These are phyloP conservation scores for Mesostigma viride DNA, from an alignment of 139 green algal genomes.

Conservation along the genomic window DNA sequence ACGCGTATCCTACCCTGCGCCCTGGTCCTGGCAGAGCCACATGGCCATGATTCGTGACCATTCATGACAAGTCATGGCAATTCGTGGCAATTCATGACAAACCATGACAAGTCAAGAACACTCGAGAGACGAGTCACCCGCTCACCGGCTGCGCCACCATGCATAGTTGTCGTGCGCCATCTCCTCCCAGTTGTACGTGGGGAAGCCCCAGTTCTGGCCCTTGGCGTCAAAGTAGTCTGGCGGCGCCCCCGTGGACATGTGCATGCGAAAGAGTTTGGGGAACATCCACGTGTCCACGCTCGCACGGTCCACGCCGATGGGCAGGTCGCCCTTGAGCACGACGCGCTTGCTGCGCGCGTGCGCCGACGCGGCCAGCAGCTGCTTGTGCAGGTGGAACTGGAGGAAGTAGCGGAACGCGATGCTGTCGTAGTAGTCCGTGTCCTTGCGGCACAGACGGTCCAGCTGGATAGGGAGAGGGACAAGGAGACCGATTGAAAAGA, in stretches of 20 bases:
- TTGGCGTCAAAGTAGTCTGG: slow-evolving; percentile 78
- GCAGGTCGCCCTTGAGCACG: slow-evolving; percentile 89
- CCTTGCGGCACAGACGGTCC: slow-evolving; percentile 41
- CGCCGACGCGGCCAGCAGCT: slow-evolving; percentile 55
- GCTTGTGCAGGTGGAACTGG: slow-evolving; percentile 82
- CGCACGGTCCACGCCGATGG: slow-evolving; percentile 89
- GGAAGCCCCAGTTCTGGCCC: slow-evolving; percentile 93
- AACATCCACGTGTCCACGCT: slow-evolving; percentile 83
- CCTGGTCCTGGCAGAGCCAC: no score
- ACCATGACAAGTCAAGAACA: neutral
- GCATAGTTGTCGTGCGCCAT: slow-evolving; percentile 77
- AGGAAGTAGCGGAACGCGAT: slow-evolving; percentile 61
- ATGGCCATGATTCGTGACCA: no score
- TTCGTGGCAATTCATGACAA: neutral
- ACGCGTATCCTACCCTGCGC: no score
- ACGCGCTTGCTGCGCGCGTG: slow-evolving; percentile 54
- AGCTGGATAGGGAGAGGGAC: slow-evolving; percentile 29
- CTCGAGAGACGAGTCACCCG: slow-evolving; percentile 55
- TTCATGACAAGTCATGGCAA: no score
- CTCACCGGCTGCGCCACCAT: slow-evolving; percentile 77
- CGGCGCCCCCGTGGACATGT: slow-evolving; percentile 74
- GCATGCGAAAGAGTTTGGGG: slow-evolving; percentile 77
- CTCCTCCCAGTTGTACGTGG: slow-evolving; percentile 93
- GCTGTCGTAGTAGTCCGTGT: slow-evolving; percentile 31
- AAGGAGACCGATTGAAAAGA: no score